A percentile compares a stretch with the other conserved stretches of the same genome.
These are phyloP conservation scores for Groenewaldozyma sp. DNA, from an alignment of 1,139 yeast species.

Conservation along the genomic window DNA sequence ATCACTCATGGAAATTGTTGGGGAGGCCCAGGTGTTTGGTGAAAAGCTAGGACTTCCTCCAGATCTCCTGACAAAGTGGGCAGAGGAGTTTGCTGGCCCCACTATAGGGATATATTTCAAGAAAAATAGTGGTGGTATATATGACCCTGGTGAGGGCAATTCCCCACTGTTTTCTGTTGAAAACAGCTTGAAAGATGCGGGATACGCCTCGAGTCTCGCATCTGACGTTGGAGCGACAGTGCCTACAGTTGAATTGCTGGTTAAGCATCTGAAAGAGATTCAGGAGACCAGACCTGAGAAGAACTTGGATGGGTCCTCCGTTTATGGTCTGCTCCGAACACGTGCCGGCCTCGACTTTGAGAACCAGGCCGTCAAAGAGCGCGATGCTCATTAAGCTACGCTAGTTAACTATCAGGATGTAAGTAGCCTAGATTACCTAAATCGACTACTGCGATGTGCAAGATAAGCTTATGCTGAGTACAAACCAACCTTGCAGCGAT, in stretches of 20 bases:
- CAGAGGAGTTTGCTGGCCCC: constrained; percentile 17
- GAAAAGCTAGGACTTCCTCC: constrained; percentile 22
- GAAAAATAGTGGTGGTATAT: constrained; percentile 16
- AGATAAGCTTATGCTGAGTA: too few species aligned
- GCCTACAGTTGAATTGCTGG: constrained; percentile 17
- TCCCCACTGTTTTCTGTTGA: constrained; percentile 21
- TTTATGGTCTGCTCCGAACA: constrained; percentile 24
- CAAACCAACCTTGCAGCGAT: too few species aligned
- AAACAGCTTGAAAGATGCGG: constrained; percentile 23
- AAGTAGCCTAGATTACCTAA: too few species aligned
- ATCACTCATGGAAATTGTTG: constrained; percentile 23
- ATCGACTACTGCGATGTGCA: too few species aligned
- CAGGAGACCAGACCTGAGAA: constrained; percentile 16
- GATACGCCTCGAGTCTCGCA: constrained; percentile 19
- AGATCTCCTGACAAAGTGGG: constrained; percentile 16
- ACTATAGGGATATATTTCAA: constrained; percentile 16
- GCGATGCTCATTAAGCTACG: too few species aligned
- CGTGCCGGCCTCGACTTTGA: constrained; percentile 24
- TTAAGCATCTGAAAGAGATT: constrained; percentile 16
- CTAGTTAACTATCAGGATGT: too few species aligned
- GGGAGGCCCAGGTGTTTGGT: constrained; percentile 22
- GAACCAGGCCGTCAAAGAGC: constrained; percentile 18
- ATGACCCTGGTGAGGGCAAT: constrained; percentile 16
- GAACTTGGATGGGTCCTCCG: constrained; percentile 22
- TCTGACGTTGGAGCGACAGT: constrained; percentile 14